Evolutionary conservation across 2,329 filamentous ascomycete genomes (phyloP).

Genomic region (Penicillium sp.): DNA sequence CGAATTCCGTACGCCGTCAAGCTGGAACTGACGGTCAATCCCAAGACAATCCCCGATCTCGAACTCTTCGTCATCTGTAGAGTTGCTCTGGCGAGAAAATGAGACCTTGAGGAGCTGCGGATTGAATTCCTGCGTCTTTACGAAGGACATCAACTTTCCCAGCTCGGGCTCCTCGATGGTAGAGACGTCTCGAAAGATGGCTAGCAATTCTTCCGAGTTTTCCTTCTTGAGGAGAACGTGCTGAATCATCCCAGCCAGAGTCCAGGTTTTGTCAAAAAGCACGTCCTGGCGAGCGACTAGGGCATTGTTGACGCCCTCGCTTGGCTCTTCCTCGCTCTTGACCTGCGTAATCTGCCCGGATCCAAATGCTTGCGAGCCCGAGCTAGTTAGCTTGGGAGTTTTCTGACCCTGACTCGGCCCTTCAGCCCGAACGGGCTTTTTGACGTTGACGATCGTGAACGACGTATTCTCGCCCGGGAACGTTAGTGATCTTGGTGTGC

Average conservation of each 20-base stretch:
- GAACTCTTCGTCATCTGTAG: not conserved
- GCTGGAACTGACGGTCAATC: conserved; percentile 3
- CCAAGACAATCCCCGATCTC: conserved; percentile 11
- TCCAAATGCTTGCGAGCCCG: not conserved
- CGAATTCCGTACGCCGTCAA: conserved; percentile 3
- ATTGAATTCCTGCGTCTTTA: not conserved
- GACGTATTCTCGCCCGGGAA: not conserved
- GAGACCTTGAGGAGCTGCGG: not conserved
- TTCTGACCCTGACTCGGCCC: not conserved
- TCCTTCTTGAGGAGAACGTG: not conserved
- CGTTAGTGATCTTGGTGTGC: not conserved
- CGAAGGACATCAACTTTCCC: not conserved
- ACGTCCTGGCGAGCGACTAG: no score
- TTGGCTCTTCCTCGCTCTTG: not conserved
- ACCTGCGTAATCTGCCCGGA: not conserved
- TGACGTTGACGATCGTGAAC: no score
- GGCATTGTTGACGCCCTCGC: not conserved
- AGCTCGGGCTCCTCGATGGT: not conserved
- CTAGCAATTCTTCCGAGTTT: not conserved
- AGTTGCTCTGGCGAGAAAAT: no score
- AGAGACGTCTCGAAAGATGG: not conserved
- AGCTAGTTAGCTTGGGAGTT: not conserved
- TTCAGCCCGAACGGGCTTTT: not conserved
- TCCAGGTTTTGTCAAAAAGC: not conserved
- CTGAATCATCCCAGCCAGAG: not conserved